Conservation (phyloP, 176 grass and related monocot genomes). For the Stipa capillata region DNA sequence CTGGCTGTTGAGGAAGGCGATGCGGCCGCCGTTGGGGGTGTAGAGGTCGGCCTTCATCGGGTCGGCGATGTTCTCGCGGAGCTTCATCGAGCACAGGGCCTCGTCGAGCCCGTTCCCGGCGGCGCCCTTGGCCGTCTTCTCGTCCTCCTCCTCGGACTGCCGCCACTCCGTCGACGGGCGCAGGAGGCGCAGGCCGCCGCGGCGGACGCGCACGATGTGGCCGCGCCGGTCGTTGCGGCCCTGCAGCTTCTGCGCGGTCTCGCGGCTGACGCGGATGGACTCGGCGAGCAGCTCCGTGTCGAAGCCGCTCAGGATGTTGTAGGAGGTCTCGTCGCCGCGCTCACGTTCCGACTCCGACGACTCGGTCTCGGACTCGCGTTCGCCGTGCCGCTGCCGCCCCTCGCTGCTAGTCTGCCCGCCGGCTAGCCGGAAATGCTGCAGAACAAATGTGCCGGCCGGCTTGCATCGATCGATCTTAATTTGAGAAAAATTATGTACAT, state of each 20-base stretch:
- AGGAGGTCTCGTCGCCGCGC: background rate
- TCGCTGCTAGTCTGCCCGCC: slow-evolving; percentile 5
- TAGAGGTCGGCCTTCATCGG: slow-evolving; percentile 27
- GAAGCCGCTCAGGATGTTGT: slow-evolving; percentile 30
- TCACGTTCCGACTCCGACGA: background rate
- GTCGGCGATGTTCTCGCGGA: slow-evolving; percentile 39
- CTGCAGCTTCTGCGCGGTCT: slow-evolving; percentile 23
- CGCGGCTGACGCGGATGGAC: slow-evolving; percentile 25
- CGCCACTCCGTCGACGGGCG: background rate
- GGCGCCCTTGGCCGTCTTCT: too few relatives aligned
- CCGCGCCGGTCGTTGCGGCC: slow-evolving; percentile 16
- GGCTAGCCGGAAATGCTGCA: slow-evolving; percentile 33
- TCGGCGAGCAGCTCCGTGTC: slow-evolving; percentile 31
- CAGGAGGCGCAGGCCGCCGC: background rate
- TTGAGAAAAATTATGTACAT: too few relatives aligned
- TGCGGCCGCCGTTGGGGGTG: slow-evolving; percentile 21
- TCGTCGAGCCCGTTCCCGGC: slow-evolving; percentile 27
- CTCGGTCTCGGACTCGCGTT: background rate
- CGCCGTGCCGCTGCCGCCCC: background rate
- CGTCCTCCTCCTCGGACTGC: background rate
- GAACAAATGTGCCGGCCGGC: too few relatives aligned
- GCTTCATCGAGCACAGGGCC: slow-evolving; percentile 28
- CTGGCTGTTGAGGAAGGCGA: slow-evolving; percentile 40
- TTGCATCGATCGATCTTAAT: too few relatives aligned
- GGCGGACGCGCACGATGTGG: slow-evolving; percentile 24